Conservation (phyloP, 495 filamentous ascomycete species). For the Xylaria grammica region DNA sequence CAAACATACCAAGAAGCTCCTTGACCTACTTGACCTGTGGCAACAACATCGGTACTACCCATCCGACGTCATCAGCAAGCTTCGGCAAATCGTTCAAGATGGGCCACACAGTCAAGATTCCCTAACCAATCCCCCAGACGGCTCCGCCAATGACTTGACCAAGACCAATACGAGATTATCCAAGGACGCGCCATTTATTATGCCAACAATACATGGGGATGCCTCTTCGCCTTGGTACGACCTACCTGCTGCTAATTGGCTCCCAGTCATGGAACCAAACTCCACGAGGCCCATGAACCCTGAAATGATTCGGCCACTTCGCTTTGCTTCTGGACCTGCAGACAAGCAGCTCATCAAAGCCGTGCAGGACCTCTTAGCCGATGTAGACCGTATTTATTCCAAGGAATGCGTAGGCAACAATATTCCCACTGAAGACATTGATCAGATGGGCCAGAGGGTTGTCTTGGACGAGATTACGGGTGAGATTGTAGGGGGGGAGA, state of each 20-base stretch:
- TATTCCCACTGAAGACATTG: conserved; percentile 58
- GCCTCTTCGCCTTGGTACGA: conserved; percentile 78
- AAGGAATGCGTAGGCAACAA: conserved; percentile 42
- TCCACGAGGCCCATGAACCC: conserved; percentile 74
- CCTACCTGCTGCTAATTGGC: conserved; percentile 80
- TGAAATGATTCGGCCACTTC: conserved; percentile 72
- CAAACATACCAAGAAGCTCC: conserved; percentile 69
- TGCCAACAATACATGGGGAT: conserved; percentile 83
- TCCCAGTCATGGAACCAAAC: conserved; percentile 79
- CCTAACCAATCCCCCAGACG: background rate
- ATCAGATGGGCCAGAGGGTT: conserved; percentile 74
- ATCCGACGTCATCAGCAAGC: conserved; percentile 60
- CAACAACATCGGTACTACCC: conserved; percentile 69
- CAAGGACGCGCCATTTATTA: conserved; percentile 66
- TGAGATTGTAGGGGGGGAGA: conserved; percentile 65
- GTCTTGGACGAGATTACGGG: conserved; percentile 64
- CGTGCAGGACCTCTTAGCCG: conserved; percentile 70
- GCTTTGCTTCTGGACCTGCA: conserved; percentile 74
- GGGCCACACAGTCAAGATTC: conserved; percentile 34
- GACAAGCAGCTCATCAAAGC: conserved; percentile 66
- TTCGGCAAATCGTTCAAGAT: conserved; percentile 63
- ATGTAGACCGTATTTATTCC: conserved; percentile 68
- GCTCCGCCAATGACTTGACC: conserved; percentile 25
- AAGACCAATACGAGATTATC: conserved; percentile 36
- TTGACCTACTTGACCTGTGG: conserved; percentile 76